Percentiles rank a stretch among this genome's conserved stretches.
phyloP scores from a whole-genome alignment of 1,139 yeast species.

The Pichia sp. region DNA sequence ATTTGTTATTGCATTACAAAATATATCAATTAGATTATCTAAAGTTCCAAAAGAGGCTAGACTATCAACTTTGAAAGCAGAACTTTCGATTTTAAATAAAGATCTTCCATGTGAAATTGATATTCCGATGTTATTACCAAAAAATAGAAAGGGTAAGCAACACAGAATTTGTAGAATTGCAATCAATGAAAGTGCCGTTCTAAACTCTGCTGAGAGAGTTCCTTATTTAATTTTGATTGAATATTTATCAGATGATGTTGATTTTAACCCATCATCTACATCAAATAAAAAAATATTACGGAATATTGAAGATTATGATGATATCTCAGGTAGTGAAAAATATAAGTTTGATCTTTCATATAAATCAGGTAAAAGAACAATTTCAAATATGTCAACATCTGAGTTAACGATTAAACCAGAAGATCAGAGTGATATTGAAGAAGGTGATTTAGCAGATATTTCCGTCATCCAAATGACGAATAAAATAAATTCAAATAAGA shows the following conservation, averaged over 20 bases:
- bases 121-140: conserved; percentile 80
- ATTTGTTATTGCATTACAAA: conserved; percentile 82
- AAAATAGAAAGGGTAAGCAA: conserved; percentile 44
- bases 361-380: conserved; percentile 11
- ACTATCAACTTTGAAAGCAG: conserved; percentile 80
- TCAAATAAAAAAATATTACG: conserved; percentile 46
- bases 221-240: conserved; percentile 82
- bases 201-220: conserved; percentile 94
- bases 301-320: conserved; percentile 26
- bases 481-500: conserved; percentile 23
- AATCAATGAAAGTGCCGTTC: conserved; percentile 88
- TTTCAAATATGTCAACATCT: conserved; percentile 3
- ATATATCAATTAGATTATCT: conserved; percentile 74
- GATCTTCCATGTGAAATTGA: conserved; percentile 91
- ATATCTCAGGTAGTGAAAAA: conserved; percentile 31
- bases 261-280: conserved; percentile 68
- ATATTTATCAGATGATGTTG: conserved; percentile 76
- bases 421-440: conserved; percentile 26
- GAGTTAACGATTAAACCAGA: too few species aligned
- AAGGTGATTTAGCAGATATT: conserved; percentile 57
- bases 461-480: conserved; percentile 47
- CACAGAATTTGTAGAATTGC: conserved; percentile 78
- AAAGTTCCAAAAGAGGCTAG: conserved; percentile 93
- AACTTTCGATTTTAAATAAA: conserved; percentile 73
- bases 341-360: conserved; percentile 48